These are phyloP conservation scores for Trypanosoma cruzi DNA, from an alignment of 208 protist species.

Conservation along the genomic window DNA sequence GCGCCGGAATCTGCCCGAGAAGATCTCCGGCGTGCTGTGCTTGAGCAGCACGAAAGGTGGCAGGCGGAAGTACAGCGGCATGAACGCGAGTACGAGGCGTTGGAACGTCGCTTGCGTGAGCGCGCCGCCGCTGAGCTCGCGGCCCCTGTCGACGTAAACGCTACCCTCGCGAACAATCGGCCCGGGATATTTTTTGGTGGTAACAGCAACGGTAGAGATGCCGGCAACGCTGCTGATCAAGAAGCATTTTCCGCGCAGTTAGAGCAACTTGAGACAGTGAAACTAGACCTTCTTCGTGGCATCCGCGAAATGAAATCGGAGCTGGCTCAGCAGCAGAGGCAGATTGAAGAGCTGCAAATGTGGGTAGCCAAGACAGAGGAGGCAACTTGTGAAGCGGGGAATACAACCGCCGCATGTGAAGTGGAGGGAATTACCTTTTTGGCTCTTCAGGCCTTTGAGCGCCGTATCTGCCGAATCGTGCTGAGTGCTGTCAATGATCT, in stretches of 20 bases:
- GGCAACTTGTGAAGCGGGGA: no score
- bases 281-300: conserved; percentile 44
- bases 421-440: not conserved
- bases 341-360: conserved; percentile 18
- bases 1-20: conserved; percentile 6
- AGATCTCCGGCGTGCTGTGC: conserved; percentile 14
- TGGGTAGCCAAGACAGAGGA: not conserved
- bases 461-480: conserved; percentile 23
- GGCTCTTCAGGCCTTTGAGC: conserved; percentile 24
- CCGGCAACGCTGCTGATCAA: conserved; percentile 1
- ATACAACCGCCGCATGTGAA: not conserved
- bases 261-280: conserved; percentile 50
- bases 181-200: not conserved
- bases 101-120: conserved; percentile 37
- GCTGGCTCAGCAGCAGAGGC: conserved; percentile 12
- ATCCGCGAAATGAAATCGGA: conserved; percentile 18
- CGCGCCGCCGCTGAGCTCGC: conserved; percentile 38
- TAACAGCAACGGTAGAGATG: conserved; percentile 11
- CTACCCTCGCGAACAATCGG: conserved; percentile 21
- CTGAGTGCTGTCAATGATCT: conserved; percentile 32
- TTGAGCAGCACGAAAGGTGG: conserved; percentile 6
- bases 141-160: conserved; percentile 40
- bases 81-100: conserved; percentile 30
- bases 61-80: conserved; percentile 30
- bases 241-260: conserved; percentile 29